These are phyloP conservation scores for Claviceps sp. DNA, from an alignment of 2,329 filamentous ascomycete genomes.

Conservation along the genomic window DNA sequence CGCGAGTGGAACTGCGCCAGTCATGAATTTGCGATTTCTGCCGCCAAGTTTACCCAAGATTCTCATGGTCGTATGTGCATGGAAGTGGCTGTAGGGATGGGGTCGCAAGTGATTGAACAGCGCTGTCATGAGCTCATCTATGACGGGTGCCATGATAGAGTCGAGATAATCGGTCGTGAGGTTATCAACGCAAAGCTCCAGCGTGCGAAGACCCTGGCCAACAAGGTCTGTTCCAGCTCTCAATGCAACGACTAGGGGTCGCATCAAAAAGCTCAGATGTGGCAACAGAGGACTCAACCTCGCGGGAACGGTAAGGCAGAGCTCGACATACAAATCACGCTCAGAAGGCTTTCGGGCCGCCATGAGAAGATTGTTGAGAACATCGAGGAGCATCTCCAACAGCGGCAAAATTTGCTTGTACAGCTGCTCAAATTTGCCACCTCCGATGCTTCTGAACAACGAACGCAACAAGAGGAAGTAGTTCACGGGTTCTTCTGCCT, in stretches of 20 bases:
- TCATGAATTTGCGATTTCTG: conserved; percentile 90
- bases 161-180: conserved; percentile 95
- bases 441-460: conserved; percentile 90
- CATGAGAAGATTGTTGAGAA: conserved; percentile 85
- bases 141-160: conserved; percentile 97
- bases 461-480: conserved; percentile 91
- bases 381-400: conserved; percentile 93
- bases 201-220: conserved; percentile 79
- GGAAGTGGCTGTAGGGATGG: conserved; percentile 91
- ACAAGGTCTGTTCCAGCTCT: conserved; percentile 87
- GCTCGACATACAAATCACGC: conserved; percentile 89
- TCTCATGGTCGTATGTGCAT: conserved; percentile 93
- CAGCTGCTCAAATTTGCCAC: conserved; percentile 90
- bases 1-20: conserved; percentile 68
- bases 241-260: conserved; percentile 88
- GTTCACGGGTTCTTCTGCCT: conserved; percentile 94
- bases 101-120: conserved; percentile 92
- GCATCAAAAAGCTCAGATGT: conserved; percentile 93
- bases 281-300: conserved; percentile 87
- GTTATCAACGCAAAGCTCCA: conserved; percentile 96
- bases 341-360: conserved; percentile 83
- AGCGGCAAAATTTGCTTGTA: conserved; percentile 97
- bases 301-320: conserved; percentile 91
- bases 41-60: conserved; percentile 95
- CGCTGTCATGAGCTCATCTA: conserved; percentile 96